These are phyloP conservation scores for Neurospora sp. DNA, from an alignment of 495 filamentous ascomycete species.

Conservation along the genomic window DNA sequence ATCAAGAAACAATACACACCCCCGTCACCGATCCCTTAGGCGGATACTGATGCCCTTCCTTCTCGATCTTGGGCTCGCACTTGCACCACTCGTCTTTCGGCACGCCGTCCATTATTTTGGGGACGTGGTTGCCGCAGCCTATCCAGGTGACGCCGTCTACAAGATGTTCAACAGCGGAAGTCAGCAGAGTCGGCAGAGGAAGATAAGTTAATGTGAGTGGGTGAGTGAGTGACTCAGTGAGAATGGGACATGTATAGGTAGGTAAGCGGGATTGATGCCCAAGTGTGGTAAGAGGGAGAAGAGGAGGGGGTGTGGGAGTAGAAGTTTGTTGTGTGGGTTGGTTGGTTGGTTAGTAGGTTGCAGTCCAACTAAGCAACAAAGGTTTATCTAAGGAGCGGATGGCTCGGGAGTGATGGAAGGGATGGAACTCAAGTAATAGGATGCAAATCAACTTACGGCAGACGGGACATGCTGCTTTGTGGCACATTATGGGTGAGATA, in stretches of 20 bases:
- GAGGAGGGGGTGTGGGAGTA: neutral
- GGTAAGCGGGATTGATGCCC: neutral
- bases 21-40: slow-evolving; percentile 29
- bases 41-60: slow-evolving; percentile 51
- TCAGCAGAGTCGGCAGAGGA: neutral
- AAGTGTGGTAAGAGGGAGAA: neutral
- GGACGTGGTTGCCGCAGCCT: slow-evolving; percentile 62
- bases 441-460: neutral
- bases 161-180: neutral
- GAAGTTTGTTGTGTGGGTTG: neutral
- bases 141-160: slow-evolving; percentile 61
- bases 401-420: neutral
- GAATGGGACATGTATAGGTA: neutral
- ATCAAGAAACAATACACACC: slow-evolving; percentile 1
- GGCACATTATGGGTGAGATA: neutral
- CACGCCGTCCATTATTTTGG: slow-evolving; percentile 53
- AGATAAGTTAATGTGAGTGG: neutral
- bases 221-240: neutral
- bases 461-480: neutral
- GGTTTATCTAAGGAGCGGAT: neutral
- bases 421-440: neutral
- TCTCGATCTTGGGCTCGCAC: slow-evolving; percentile 51
- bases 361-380: neutral
- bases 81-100: slow-evolving; percentile 51
- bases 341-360: neutral